Evolutionary conservation across 2,329 filamentous ascomycete species (phyloP).

Genomic region (Lachnellula hyalina): DNA sequence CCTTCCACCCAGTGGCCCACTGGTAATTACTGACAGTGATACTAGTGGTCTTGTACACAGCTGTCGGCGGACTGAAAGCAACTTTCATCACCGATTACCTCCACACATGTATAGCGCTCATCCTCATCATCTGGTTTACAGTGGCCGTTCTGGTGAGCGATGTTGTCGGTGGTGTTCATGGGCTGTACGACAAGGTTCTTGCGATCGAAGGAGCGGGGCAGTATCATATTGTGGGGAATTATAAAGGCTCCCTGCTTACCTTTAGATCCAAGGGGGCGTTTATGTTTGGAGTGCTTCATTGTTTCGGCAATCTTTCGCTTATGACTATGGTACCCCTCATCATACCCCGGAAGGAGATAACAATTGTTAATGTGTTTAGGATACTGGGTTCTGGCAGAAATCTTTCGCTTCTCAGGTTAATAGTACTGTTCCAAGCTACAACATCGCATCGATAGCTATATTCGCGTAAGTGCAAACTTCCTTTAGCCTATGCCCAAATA

Average conservation of each 20-base stretch:
- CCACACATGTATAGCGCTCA: conserved; percentile 42
- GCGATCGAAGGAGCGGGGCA: conserved; percentile 32
- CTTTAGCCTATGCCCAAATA: background rate
- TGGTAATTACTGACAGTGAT: background rate
- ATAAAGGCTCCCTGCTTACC: conserved; percentile 41
- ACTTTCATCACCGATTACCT: conserved; percentile 18
- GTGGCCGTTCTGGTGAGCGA: conserved; percentile 39
- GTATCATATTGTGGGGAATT: conserved; percentile 40
- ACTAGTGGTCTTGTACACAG: conserved; percentile 25
- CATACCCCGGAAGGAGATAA: background rate
- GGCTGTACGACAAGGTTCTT: conserved; percentile 41
- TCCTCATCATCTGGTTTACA: conserved; percentile 45
- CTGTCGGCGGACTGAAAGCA: conserved; percentile 18
- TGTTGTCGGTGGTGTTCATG: conserved; percentile 37
- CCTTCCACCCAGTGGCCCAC: background rate
- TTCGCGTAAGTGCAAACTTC: conserved; percentile 31
- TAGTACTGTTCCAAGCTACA: conserved; percentile 38
- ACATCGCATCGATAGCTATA: conserved; percentile 41
- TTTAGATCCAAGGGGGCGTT: conserved; percentile 39
- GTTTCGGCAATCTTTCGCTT: conserved; percentile 36
- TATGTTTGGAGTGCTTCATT: conserved; percentile 42
- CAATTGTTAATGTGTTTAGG: conserved; percentile 20
- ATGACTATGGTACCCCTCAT: conserved; percentile 35
- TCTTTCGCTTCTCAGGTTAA: conserved; percentile 43
- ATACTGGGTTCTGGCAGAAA: conserved; percentile 50